Conservation (phyloP, 73 alveolate genomes). For the Paramecium sonneborni region DNA sequence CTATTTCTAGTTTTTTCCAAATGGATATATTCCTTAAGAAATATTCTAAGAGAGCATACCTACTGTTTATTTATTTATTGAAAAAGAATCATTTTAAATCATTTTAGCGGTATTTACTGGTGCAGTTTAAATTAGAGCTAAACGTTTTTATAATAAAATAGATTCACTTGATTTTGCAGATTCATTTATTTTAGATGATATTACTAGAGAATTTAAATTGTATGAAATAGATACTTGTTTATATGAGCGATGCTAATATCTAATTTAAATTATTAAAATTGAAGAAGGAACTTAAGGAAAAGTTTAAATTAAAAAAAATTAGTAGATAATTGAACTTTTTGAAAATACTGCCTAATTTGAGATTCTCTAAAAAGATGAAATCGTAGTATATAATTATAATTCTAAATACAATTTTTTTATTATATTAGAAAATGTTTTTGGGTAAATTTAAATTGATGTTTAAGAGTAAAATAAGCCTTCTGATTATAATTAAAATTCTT, state of each 20-base stretch:
- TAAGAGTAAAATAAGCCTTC: background rate
- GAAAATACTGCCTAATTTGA: background rate
- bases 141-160: background rate
- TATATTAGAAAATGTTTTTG: background rate
- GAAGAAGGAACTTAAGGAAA: background rate
- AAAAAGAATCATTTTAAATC: background rate
- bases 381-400: background rate
- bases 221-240: background rate
- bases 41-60: background rate
- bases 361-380: background rate
- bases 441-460: background rate
- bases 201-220: background rate
- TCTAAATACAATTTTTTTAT: background rate
- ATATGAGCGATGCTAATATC: background rate
- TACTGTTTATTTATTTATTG: background rate
- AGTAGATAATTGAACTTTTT: background rate
- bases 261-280: background rate
- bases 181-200: background rate
- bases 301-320: background rate
- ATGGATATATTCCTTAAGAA: background rate
- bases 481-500: background rate
- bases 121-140: background rate
- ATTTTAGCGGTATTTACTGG: background rate
- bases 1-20: background rate
- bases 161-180: background rate